Evolutionary conservation across 305 asterid species (phyloP).

Genomic region (Solanum hybrid): DNA sequence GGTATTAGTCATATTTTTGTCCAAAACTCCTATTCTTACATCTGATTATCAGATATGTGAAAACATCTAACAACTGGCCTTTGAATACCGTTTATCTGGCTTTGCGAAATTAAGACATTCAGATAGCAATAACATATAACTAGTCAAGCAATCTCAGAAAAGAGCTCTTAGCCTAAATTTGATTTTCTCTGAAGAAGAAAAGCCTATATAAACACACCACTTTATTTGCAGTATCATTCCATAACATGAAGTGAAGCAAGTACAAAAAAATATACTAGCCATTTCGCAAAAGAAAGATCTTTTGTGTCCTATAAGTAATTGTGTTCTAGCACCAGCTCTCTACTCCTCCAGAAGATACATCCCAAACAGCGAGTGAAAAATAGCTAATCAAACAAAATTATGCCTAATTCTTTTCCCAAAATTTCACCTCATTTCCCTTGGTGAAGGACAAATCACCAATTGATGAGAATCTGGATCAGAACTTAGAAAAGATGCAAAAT

Average conservation of each 20-base stretch:
- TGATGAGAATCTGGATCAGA: neutral
- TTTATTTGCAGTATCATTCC: neutral
- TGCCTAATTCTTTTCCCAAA: neutral
- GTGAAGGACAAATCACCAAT: neutral
- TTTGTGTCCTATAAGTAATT: neutral
- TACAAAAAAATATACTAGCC: neutral
- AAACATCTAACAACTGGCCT: neutral
- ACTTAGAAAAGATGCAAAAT: neutral
- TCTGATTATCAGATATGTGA: neutral
- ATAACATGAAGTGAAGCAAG: neutral
- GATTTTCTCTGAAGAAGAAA: neutral
- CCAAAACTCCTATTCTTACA: neutral
- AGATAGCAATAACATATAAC: neutral
- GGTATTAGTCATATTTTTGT: neutral
- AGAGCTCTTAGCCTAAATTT: neutral
- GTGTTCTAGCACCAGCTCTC: neutral
- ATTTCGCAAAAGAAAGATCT: neutral
- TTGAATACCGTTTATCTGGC: neutral
- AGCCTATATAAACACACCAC: neutral
- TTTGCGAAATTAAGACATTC: neutral
- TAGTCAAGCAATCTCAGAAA: neutral
- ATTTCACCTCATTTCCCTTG: neutral
- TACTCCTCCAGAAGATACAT: slow-evolving; percentile 15
- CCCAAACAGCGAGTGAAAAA: neutral
- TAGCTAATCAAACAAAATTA: neutral